Conservation (phyloP, 345 rosid genomes). For the Acer yangbiense region DNA sequence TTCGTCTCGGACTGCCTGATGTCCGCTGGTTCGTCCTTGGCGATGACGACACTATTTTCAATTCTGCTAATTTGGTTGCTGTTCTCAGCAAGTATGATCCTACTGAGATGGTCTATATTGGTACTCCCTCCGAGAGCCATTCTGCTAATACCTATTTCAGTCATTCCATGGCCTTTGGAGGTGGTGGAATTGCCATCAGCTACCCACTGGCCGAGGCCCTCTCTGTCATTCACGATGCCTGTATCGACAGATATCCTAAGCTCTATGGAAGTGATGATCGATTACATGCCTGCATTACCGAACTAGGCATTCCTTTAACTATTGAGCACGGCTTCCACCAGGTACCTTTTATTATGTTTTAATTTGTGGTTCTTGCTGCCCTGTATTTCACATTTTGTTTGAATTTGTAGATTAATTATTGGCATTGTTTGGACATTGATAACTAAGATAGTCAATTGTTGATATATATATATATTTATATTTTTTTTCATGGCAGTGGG, state of each 20-base stretch:
- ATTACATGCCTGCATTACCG: constrained; percentile 88
- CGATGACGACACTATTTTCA: constrained; percentile 92
- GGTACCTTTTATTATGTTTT: constrained; percentile 38
- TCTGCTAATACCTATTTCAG: constrained; percentile 87
- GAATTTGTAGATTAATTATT: neutral
- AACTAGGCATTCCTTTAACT: constrained; percentile 84
- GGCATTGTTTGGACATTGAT: neutral
- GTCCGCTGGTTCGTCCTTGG: constrained; percentile 90
- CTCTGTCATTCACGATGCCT: constrained; percentile 63
- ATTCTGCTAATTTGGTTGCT: constrained; percentile 56
- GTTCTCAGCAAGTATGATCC: constrained; percentile 78
- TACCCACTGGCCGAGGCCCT: constrained; percentile 80
- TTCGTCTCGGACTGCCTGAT: constrained; percentile 61
- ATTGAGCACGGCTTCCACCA: constrained; percentile 92
- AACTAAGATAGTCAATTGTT: neutral
- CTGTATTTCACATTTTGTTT: neutral
- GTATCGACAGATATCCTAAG: constrained; percentile 76
- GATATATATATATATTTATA: neutral
- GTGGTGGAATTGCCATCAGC: constrained; percentile 92
- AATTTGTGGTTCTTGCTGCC: too few species aligned
- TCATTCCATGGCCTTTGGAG: constrained; percentile 94
- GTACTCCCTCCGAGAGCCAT: constrained; percentile 84
- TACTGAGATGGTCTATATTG: constrained; percentile 80
- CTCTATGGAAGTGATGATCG: constrained; percentile 95
- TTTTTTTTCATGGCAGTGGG: constrained; percentile 60